These are phyloP conservation scores for Xylaria sp. DNA, from an alignment of 2,329 filamentous ascomycete genomes.

Conservation along the genomic window DNA sequence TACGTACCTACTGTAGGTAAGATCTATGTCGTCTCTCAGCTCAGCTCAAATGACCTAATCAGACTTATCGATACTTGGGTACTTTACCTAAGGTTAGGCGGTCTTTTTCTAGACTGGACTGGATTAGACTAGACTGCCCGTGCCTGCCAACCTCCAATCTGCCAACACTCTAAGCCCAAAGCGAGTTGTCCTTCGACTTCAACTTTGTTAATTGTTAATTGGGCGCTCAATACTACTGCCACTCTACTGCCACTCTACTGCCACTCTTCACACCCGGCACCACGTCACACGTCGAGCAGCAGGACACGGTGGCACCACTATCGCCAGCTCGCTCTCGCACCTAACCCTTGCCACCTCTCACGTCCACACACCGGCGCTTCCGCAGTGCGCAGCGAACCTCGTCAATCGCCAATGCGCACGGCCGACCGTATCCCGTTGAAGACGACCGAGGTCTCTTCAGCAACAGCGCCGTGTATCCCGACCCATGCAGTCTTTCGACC, in stretches of 20 bases:
- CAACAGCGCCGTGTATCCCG: slow-evolving; percentile 6
- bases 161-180: neutral
- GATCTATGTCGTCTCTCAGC: neutral
- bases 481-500: slow-evolving; percentile 39
- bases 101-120: too few relatives aligned
- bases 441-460: slow-evolving; percentile 1
- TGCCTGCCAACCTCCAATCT: neutral
- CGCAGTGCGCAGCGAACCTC: neutral
- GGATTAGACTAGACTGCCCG: too few relatives aligned
- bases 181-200: neutral
- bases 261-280: neutral
- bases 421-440: neutral
- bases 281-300: neutral
- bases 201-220: neutral
- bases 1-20: neutral
- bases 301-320: neutral
- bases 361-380: slow-evolving; percentile 13
- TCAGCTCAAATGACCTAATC: slow-evolving; percentile 14
- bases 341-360: neutral
- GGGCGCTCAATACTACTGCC: too few relatives aligned
- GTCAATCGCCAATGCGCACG: slow-evolving; percentile 14
- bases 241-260: too few relatives aligned
- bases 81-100: too few relatives aligned
- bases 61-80: slow-evolving; percentile 16
- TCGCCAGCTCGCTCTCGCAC: too few relatives aligned